Percentiles rank a stretch among this genome's conserved stretches.
These are phyloP conservation scores for Hygrocybe coccinea DNA, from an alignment of 768 basidiomycete genomes.

Conservation along the genomic window DNA sequence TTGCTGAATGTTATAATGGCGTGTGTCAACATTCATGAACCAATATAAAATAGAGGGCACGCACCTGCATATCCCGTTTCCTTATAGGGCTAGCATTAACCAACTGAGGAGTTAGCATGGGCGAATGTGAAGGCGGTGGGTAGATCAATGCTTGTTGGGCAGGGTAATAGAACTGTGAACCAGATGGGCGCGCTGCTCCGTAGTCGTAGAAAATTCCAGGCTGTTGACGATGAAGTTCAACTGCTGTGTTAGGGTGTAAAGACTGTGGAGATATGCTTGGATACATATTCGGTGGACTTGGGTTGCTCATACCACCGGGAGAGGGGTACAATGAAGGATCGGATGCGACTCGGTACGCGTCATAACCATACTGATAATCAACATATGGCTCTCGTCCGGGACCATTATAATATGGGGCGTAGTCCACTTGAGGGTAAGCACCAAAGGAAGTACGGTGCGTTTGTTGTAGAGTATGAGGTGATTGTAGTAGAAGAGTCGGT, in stretches of 20 bases:
- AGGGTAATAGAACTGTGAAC: conserved; percentile 59
- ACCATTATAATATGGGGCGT: conserved; percentile 53
- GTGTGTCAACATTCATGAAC: conserved; percentile 6
- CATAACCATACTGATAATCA: conserved; percentile 58
- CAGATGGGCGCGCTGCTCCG: conserved; percentile 42
- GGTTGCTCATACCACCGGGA: conserved; percentile 38
- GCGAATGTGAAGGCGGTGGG: conserved; percentile 46
- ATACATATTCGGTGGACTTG: conserved; percentile 46
- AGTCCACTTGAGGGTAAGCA: conserved; percentile 52
- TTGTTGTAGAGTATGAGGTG: conserved; percentile 30
- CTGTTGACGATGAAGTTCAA: conserved; percentile 44
- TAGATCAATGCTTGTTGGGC: conserved; percentile 56
- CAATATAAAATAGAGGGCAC: conserved; percentile 13
- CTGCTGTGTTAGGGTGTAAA: conserved; percentile 37
- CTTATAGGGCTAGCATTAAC: conserved; percentile 38
- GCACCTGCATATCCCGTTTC: conserved; percentile 55
- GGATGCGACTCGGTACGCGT: conserved; percentile 31
- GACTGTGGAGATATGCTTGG: conserved; percentile 39
- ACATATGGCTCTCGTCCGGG: conserved; percentile 46
- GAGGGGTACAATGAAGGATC: conserved; percentile 52
- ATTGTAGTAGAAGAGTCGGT: conserved; percentile 26
- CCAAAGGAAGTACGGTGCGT: conserved; percentile 45
- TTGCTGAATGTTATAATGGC: conserved; percentile 38
- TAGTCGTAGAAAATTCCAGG: conserved; percentile 59
- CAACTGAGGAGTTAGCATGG: conserved; percentile 50